Evolutionary conservation across 2,329 filamentous ascomycete genomes (phyloP), one percentile per base, ranked within the genome.

Genomic region (Fusarium mundagurra): DNA sequence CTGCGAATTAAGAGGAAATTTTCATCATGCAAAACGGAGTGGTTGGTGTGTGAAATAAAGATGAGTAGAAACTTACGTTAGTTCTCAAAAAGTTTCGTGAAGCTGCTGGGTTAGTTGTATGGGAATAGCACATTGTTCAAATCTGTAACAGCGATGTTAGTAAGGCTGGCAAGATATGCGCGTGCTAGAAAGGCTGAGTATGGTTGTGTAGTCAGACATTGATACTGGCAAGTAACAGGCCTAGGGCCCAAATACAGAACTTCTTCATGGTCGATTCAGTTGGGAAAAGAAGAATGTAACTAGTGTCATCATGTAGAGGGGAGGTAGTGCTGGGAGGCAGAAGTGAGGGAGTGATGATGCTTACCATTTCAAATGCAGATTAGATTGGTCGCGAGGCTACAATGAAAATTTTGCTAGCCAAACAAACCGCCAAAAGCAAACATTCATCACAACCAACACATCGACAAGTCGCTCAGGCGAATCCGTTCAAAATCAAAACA

Each of bases 151-250:
- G 61, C 61, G 64, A 67, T 53, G 69, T 79, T 77, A 79, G 72
- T 75, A 68, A 74, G 20, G 34, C 61, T 77, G 63, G 50, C 58
- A 48, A 45, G 24, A 27, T 41, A 64, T 33, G 45, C 31, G 18
- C 8, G 17, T 64, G 45, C 50, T 44, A 60, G 39, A 61, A 68
- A 54, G 55, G 45, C n/a, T 45, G 62, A 44, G 62, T 54, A 57
- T 74, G 43, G 41, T 51, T 55, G 62, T 76, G 73, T 73, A 79
- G 79, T 94, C 93, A 94, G 93, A 93, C 91, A 91, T 89, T 86
- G 87, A 92, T 95, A 95, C 93, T 95, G 93, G 93, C 93, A 93
- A 95, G 93, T 95, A 95, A 92, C 93, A 94, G 91, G 90, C 88
- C 83, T 85, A 84, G 85, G 85, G 86, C 90, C 92, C 91, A 90